Evolutionary conservation across 2,329 filamentous ascomycete genomes (phyloP).

Genomic region (Penicillium digitatum): DNA sequence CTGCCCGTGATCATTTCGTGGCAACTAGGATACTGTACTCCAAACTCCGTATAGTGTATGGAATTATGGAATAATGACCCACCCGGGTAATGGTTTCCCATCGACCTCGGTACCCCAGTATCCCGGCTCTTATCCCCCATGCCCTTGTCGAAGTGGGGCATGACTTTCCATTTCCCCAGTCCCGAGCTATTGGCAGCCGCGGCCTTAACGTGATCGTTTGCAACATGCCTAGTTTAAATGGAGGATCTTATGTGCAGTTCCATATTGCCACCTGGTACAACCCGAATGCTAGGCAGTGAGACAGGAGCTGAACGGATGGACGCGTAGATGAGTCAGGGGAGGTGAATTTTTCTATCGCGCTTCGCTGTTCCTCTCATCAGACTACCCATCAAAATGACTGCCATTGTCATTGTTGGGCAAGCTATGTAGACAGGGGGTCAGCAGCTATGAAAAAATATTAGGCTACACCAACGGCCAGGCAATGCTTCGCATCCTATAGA

Average conservation of each 20-base stretch:
- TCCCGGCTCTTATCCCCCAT: background rate
- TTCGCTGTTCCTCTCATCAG: conserved; percentile 7
- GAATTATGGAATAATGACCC: background rate
- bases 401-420: conserved; percentile 7
- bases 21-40: background rate
- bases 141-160: background rate
- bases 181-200: conserved; percentile 3
- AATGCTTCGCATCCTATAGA: conserved; percentile 19
- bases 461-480: conserved; percentile 9
- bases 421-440: conserved; percentile 7
- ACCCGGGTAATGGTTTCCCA: background rate
- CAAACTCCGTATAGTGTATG: no score
- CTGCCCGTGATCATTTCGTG: conserved; percentile 1
- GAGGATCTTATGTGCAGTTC: conserved; percentile 1
- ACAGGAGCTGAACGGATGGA: conserved; percentile 6
- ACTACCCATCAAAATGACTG: conserved; percentile 2
- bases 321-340: conserved; percentile 3
- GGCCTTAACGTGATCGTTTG: background rate
- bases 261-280: conserved; percentile 19
- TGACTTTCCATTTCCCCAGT: conserved; percentile 1
- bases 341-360: background rate
- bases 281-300: conserved; percentile 13
- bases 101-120: conserved; percentile 5
- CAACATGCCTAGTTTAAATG: background rate
- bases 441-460: conserved; percentile 5